Base-by-base conservation (phyloP, 1,284 basidiomycete genomes). In the Pyrrhoderma lamaoense region DNA sequence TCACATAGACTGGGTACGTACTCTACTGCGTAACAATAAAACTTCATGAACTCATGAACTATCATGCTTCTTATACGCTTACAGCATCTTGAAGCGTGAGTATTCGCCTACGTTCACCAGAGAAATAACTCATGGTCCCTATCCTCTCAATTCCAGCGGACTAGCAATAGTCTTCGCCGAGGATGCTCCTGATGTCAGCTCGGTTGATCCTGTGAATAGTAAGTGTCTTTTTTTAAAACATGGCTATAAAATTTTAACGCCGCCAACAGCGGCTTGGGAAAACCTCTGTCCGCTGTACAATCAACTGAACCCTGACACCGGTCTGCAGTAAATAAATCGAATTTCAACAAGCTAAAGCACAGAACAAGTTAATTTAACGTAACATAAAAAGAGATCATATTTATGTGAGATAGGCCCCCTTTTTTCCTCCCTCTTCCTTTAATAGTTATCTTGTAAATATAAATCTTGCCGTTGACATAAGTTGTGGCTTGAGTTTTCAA, bases 141-240 rank as follows among this genome's bases (percentile, higher is more conserved):
- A 31, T 31, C 5, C 27, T 31, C 27, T 11, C 27, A n/a, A n/a
- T 31, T 31, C 3, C 11, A 55, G 54, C 8, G 54, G 54, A 16
- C 47, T 55, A 8, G 54, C 54, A 7, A 35, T 52, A 4, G 54
- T 55, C 4, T 55, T 55, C 25, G 54, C 54, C 14, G 54, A 55
- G 31, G 50, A 52, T 34, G 25, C 49, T 3, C 38, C 38, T 21
- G 54, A 55, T 23, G 27, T 46, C 14, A 36, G 19, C 9, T 42
- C 25, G 16, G 38, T 38, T 23, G 50, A 55, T 35, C 54, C 49
- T 9, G 19, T 35, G 8, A 52, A 39, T 36, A 13, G 54, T 55
- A 36, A 14, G 49, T 50, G 8, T 42, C 34, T 42, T 16, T 42
- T 14, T 9, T 40, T n/a, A 11, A 3, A 18, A 25, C 5, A 19